A percentile compares a stretch with the other conserved stretches of the same genome.
phyloP scores from a whole-genome alignment of 495 filamentous ascomycete species.

The Darksidea phi region DNA sequence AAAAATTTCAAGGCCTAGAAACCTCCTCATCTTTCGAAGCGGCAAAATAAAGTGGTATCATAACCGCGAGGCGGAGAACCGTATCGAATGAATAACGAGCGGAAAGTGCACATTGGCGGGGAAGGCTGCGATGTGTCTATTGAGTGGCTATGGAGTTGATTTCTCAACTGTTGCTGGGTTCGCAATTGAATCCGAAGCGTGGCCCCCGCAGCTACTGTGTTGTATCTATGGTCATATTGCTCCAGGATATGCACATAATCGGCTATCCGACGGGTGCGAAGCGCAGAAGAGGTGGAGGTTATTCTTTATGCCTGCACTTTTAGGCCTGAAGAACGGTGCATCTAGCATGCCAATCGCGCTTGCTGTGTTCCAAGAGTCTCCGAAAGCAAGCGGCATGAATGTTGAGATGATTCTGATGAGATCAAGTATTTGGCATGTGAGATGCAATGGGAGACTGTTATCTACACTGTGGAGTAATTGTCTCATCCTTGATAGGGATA shows the following conservation, averaged over 20 bases:
- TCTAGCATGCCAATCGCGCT: conserved; percentile 28
- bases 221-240: conserved; percentile 52
- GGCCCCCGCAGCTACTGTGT: conserved; percentile 8
- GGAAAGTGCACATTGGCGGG: conserved; percentile 15
- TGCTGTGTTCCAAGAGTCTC: conserved; percentile 9
- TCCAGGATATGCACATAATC: conserved; percentile 58
- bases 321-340: conserved; percentile 56
- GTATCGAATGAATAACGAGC: conserved; percentile 12
- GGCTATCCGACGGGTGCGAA: conserved; percentile 52
- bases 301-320: conserved; percentile 54
- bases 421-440: too few species aligned
- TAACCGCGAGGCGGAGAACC: conserved; percentile 27
- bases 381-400: background rate
- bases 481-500: too few species aligned
- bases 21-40: conserved; percentile 15
- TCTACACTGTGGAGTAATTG: too few species aligned
- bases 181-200: conserved; percentile 10
- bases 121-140: conserved; percentile 6
- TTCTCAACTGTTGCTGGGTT: conserved; percentile 21
- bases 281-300: conserved; percentile 47
- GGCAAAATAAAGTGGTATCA: conserved; percentile 13
- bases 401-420: background rate
- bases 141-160: conserved; percentile 17
- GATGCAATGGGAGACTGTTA: background rate
- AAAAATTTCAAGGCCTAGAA: conserved; percentile 3